A percentile compares a stretch with the other conserved stretches of the same genome.
These are phyloP conservation scores for Amoebophrya sp. DNA, from an alignment of 169 alveolate species.

Conservation along the genomic window DNA sequence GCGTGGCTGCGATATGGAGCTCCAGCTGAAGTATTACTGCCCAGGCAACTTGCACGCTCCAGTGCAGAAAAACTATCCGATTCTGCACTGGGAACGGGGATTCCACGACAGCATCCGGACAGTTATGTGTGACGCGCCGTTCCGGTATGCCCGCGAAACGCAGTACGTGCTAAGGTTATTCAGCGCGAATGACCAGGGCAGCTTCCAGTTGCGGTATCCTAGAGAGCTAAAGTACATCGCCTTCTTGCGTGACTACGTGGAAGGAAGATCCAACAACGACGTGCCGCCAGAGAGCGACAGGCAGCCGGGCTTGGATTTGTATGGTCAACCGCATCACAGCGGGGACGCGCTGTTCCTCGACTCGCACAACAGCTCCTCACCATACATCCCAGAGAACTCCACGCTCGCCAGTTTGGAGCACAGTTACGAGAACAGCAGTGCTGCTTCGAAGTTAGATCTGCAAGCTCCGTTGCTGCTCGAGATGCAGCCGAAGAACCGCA, in stretches of 20 bases:
- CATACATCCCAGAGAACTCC: not conserved
- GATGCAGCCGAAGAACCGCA: constrained; percentile 18
- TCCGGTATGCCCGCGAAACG: not conserved
- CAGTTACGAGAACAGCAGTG: not conserved
- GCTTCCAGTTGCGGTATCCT: not conserved
- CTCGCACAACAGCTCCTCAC: not conserved
- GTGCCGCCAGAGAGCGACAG: not conserved
- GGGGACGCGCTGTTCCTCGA: not conserved
- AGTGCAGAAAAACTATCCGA: not conserved
- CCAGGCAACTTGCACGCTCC: not conserved
- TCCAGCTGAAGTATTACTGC: not conserved
- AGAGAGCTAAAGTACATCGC: not conserved
- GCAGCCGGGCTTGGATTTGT: not conserved
- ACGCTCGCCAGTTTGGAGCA: not conserved
- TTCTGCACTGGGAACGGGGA: not conserved
- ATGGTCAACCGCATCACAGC: not conserved
- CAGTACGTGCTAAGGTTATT: not conserved
- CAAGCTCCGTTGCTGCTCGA: not conserved
- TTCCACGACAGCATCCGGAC: not conserved
- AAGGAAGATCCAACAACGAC: not conserved
- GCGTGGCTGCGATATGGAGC: constrained; percentile 16
- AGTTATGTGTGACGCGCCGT: constrained; percentile 20
- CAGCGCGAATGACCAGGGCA: not conserved
- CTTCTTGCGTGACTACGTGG: not conserved
- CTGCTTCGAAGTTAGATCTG: not conserved